Conservation (phyloP, 1,284 basidiomycete genomes). For the Cryptococcus sp. region DNA sequence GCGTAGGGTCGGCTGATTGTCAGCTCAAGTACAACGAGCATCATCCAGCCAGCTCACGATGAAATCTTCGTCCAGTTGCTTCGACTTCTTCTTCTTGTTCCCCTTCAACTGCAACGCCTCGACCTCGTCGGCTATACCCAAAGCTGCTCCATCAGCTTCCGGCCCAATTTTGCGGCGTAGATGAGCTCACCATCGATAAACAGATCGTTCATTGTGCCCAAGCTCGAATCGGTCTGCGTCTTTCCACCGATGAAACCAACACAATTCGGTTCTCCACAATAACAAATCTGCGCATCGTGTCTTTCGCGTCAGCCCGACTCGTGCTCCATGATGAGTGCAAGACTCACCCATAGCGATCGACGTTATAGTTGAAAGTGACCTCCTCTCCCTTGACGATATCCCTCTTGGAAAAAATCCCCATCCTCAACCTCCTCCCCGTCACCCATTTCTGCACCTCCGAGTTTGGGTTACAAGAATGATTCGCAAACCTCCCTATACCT, state of each 20-base stretch:
- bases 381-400: conserved; percentile 79
- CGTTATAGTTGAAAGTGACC: conserved; percentile 99
- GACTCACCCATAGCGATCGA: conserved; percentile 92
- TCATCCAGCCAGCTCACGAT: conserved; percentile 56
- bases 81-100: conserved; percentile 81
- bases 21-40: too few relatives aligned
- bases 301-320: too few relatives aligned
- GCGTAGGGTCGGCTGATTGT: conserved; percentile 54
- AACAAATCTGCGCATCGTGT: conserved; percentile 93
- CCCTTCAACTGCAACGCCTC: conserved; percentile 73
- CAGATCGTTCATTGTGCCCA: conserved; percentile 86
- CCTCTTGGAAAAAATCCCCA: conserved; percentile 96
- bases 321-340: too few relatives aligned
- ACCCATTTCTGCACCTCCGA: conserved; percentile 99
- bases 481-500: conserved; percentile 92
- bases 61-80: conserved; percentile 91
- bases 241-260: conserved; percentile 96
- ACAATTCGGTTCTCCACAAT: conserved; percentile 93
- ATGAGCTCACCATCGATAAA: conserved; percentile 76
- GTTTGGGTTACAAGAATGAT: conserved; percentile 97
- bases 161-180: background rate
- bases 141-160: conserved; percentile 54
- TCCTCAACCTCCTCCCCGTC: conserved; percentile 80
- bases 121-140: conserved; percentile 90
- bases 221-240: conserved; percentile 81